Percentiles rank a stretch among this genome's conserved stretches.
Evolutionary conservation across 805 yeast species (phyloP).

Genomic region (Suhomyces tanzawaensis): DNA sequence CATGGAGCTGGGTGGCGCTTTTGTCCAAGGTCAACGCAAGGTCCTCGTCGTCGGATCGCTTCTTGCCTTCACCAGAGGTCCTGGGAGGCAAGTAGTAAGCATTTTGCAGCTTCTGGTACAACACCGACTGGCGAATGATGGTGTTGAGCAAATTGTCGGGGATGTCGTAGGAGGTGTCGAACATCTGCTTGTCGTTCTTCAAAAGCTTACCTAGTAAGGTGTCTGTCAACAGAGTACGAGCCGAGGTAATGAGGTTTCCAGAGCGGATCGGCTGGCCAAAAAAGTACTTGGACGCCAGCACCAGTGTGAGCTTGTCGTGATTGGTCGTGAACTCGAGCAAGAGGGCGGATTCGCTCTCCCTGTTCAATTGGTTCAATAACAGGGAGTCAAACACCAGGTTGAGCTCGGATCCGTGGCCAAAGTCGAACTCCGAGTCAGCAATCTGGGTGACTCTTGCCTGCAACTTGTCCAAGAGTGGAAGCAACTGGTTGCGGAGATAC

Average conservation of each 20-base stretch:
- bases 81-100: slow-evolving; percentile 32
- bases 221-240: slow-evolving; percentile 9
- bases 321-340: neutral
- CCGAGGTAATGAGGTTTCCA: slow-evolving; percentile 1
- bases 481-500: slow-evolving; percentile 23
- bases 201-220: slow-evolving; percentile 6
- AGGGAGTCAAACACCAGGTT: neutral
- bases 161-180: slow-evolving; percentile 11
- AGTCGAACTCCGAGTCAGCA: slow-evolving; percentile 9
- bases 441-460: neutral
- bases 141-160: slow-evolving; percentile 23
- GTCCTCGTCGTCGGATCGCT: neutral
- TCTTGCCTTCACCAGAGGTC: slow-evolving; percentile 5
- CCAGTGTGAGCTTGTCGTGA: neutral
- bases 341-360: slow-evolving; percentile 20
- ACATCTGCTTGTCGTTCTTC: slow-evolving; percentile 1
- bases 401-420: slow-evolving; percentile 1
- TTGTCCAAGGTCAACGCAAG: slow-evolving; percentile 1
- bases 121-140: slow-evolving; percentile 20
- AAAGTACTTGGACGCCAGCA: neutral
- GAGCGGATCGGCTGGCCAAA: neutral
- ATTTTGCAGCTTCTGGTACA: slow-evolving; percentile 22
- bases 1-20: neutral
- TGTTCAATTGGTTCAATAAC: slow-evolving; percentile 12
- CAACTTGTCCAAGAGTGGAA: slow-evolving; percentile 26